Base-by-base conservation (phyloP, 352 stramenopile genomes). In the Phytophthora ohioensis region DNA sequence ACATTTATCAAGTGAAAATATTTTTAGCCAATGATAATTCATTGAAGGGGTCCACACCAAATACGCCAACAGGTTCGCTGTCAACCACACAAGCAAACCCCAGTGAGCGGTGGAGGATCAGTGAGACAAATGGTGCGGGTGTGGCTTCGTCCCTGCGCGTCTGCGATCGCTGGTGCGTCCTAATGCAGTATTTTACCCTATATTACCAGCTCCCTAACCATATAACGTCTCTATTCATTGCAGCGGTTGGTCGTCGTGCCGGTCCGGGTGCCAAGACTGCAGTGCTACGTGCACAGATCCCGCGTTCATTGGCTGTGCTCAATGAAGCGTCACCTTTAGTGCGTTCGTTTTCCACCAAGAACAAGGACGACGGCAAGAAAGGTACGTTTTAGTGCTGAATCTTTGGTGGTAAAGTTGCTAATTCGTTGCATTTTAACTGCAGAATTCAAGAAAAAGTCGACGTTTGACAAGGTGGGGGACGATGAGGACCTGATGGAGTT, bases 71-170 rank as follows among this genome's bases (percentile, higher is more conserved):
- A 47, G 41, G 49, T 67, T 51, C 38, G 21, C 52, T 70, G 59
- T 74, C 42, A 64, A 70, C 70, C 64, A 73, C 70, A 71, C 53
- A 70, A 78, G 58, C 48, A 47, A 61, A 71, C 34, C 63, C 56
- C 30, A 59, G 56, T 34, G 53, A 72, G 64, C 57, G 42, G 57
- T 75, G 64, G 69, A 73, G 60, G 70, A 71, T 52, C 55, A 61
- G 52, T 48, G 34, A 68, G 62, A 48, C 55, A 67, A 67, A 92
- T 92, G 84, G 77, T 92, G 79, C 82, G 82, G 75, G 84, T 91
- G 71, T 88, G 79, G 76, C 79, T 92, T 62, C 84, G 84, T 76
- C 84, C 84, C 17, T 71, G 70, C 36, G 70, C 48, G 59, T 73
- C 70, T 61, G 78, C 81, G 61, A 71, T 87, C 60, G 57, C 68